Base-by-base conservation (phyloP, 306 rosid genomes). In the Clitoria ternatea region DNA sequence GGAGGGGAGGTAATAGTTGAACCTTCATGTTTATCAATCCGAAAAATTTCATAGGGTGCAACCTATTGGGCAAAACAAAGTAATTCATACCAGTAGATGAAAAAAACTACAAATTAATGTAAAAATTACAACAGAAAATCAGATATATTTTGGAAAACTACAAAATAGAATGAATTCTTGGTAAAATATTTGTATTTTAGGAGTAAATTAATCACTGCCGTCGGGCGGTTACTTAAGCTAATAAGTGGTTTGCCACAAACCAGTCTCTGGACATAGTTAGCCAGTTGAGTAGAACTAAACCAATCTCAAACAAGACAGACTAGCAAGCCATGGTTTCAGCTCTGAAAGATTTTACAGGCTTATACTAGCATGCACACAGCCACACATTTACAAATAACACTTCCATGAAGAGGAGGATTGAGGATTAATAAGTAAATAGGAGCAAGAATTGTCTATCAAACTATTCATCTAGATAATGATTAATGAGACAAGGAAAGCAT, bases 31-130 rank as follows among this genome's bases (percentile, higher is more conserved):
- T 80, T 87, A 53, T 91, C 96, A 45, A 91, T 69, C 63, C 85
- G 85, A 68, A 82, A 65, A 77, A 95, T 83, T 77, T 95, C 96
- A 77, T 62, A 55, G 65, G 99, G 99, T 4, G 82, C 81, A 79
- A 91, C 89, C 99, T 95, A 85, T 77, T 72, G 24, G 32, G 30
- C 1, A 48, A 48, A 77, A 32, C 49, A 48, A 39, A 48, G 26
- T 1, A 4, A 57, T 50, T 37, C 47, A 35, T 26, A 12, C 61
- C 29, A 42, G n/a, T 2, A 6, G 39, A 48, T 39, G 29, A 66
- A 65, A 66, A 65, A 76, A 61, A 24, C 69, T 37, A 18, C 70
- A 43, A 53, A 39, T 45, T 50, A 50, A 24, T 50, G 18, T 12
- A 50, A 48, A 61, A 20, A 72, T 45, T 30, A 14, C 3, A 19